phyloP scores from a whole-genome alignment of 345 rosid species.

The Nasturtium officinale region DNA sequence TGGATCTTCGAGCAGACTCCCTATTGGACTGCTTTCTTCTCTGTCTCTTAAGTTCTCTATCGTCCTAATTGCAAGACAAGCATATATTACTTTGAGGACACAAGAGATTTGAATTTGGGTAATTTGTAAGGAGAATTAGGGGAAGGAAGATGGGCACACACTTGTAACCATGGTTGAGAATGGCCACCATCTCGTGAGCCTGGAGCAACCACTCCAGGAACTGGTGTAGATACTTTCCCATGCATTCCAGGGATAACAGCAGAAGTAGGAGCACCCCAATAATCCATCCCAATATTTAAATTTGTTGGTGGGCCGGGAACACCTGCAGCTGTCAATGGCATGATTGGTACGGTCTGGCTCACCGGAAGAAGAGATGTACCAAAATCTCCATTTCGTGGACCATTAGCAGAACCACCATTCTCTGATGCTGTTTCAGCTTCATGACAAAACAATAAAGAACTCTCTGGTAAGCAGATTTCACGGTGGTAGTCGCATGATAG shows the following conservation, averaged over 20 bases:
- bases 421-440: slow-evolving; percentile 68
- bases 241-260: slow-evolving; percentile 61
- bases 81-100: background rate
- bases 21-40: slow-evolving; percentile 97
- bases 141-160: slow-evolving; percentile 28
- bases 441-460: slow-evolving; percentile 36
- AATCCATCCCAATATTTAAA: slow-evolving; percentile 98
- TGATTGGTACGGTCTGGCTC: slow-evolving; percentile 56
- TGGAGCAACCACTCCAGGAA: slow-evolving; percentile 62
- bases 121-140: background rate
- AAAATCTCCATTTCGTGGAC: slow-evolving; percentile 68
- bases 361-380: slow-evolving; percentile 51
- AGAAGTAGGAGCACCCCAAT: slow-evolving; percentile 85
- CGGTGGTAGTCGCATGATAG: slow-evolving; percentile 8
- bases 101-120: background rate
- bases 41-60: slow-evolving; percentile 91
- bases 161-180: slow-evolving; percentile 90
- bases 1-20: slow-evolving; percentile 96
- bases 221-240: slow-evolving; percentile 73
- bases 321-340: slow-evolving; percentile 68
- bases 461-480: slow-evolving; percentile 27
- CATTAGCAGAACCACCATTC: slow-evolving; percentile 71
- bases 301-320: slow-evolving; percentile 88
- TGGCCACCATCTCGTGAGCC: slow-evolving; percentile 73
- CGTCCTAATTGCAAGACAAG: slow-evolving; percentile 58